These are phyloP conservation scores for Entomortierella parvispora DNA, from an alignment of 192 early-diverging fungal species.

Conservation along the genomic window DNA sequence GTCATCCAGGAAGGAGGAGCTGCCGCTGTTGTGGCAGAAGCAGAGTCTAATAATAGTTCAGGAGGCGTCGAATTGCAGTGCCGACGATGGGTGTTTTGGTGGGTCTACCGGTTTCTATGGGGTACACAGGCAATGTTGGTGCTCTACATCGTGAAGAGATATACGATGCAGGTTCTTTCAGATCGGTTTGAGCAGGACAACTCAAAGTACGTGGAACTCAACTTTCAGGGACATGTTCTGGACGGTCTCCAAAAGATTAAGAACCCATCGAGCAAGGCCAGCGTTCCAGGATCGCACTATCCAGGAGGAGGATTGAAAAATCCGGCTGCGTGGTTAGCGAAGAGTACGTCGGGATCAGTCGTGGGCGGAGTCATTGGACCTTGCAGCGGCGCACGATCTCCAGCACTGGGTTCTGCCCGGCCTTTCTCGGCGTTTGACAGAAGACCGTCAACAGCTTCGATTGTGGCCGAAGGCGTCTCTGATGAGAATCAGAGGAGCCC, in stretches of 20 bases:
- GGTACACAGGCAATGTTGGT: slow-evolving; percentile 30
- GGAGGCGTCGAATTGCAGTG: slow-evolving; percentile 29
- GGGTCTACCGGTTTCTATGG: slow-evolving; percentile 30
- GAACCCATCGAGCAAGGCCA: background rate
- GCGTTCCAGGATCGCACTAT: slow-evolving; percentile 1
- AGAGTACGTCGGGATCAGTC: too few species aligned
- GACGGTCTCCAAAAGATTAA: slow-evolving; percentile 40
- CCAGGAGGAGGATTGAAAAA: slow-evolving; percentile 14
- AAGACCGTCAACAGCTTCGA: slow-evolving; percentile 12
- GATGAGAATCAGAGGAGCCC: too few species aligned
- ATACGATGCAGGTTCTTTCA: slow-evolving; percentile 35
- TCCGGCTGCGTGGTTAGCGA: too few species aligned
- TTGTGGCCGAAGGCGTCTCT: too few species aligned
- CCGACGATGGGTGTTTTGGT: slow-evolving; percentile 45
- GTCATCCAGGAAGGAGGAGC: too few species aligned
- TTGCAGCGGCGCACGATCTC: too few species aligned
- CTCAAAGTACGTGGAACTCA: slow-evolving; percentile 24
- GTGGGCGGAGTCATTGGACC: too few species aligned
- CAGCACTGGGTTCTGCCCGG: slow-evolving; percentile 4
- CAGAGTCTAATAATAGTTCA: background rate
- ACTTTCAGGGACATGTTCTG: slow-evolving; percentile 48
- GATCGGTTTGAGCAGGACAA: slow-evolving; percentile 45
- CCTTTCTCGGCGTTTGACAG: slow-evolving; percentile 21
- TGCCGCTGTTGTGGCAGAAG: too few species aligned
- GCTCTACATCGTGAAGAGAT: slow-evolving; percentile 37